Percentiles rank a stretch among this genome's conserved stretches.
phyloP scores from a whole-genome alignment of 805 yeast species.

The Hermanozyma aechmeae region DNA sequence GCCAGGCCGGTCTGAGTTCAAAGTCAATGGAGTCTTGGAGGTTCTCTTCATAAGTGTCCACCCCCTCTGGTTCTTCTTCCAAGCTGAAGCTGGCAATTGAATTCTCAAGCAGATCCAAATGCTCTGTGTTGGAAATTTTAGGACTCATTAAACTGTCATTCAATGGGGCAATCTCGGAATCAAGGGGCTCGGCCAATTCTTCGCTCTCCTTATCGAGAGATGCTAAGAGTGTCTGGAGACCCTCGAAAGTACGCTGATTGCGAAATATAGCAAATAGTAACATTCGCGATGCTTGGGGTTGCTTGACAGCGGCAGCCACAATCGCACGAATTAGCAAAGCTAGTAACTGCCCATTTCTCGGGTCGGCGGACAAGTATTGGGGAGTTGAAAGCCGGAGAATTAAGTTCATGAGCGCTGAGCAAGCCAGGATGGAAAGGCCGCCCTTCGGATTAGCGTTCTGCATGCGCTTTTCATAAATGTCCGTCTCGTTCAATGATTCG shows the following conservation, averaged over 20 bases:
- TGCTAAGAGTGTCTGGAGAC: constrained; percentile 1
- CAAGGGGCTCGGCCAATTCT: too few relatives aligned
- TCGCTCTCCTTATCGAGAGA: too few relatives aligned
- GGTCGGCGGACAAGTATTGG: constrained; percentile 25
- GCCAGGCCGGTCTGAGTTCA: constrained; percentile 40
- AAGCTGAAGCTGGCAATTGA: too few relatives aligned
- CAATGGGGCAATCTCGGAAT: too few relatives aligned
- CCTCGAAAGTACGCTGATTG: constrained; percentile 5
- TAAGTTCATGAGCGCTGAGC: constrained; percentile 36
- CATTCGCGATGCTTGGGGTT: constrained; percentile 44
- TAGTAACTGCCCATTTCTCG: constrained; percentile 43
- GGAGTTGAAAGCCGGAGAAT: constrained; percentile 27
- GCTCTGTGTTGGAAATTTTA: too few relatives aligned
- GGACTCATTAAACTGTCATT: too few relatives aligned
- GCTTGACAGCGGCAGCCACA: constrained; percentile 41
- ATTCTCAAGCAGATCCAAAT: too few relatives aligned
- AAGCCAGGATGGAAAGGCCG: constrained; percentile 44
- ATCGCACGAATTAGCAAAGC: constrained; percentile 52
- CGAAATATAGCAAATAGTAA: constrained; percentile 32
- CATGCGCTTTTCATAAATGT: constrained; percentile 14
- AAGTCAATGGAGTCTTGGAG: too few relatives aligned
- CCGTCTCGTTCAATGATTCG: constrained; percentile 4
- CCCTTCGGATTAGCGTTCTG: constrained; percentile 25
- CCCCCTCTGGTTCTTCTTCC: constrained; percentile 15
- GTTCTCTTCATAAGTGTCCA: too few relatives aligned